These are phyloP conservation scores for Musa balbisiana DNA, from an alignment of 202 grass and related monocot genomes.

Conservation along the genomic window DNA sequence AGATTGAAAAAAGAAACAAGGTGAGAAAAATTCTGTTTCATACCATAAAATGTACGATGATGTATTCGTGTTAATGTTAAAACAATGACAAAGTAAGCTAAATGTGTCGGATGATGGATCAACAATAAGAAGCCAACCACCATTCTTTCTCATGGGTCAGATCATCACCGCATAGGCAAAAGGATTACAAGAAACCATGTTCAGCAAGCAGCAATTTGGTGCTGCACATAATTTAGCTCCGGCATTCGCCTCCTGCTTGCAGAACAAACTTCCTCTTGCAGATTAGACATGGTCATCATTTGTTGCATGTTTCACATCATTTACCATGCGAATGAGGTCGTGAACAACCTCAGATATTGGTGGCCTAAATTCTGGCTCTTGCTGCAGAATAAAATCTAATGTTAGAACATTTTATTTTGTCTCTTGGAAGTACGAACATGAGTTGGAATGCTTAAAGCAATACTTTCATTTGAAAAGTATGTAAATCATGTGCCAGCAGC, in stretches of 20 bases:
- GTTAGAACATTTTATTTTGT: neutral
- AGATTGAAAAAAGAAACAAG: no score
- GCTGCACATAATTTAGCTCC: neutral
- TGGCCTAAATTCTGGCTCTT: neutral
- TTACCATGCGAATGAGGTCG: neutral
- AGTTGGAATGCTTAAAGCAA: no score
- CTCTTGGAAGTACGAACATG: no score
- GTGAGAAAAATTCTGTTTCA: no score
- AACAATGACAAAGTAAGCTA: no score
- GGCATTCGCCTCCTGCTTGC: neutral
- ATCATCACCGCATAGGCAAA: neutral
- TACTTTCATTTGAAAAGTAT: no score
- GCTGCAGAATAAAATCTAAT: conserved; percentile 1
- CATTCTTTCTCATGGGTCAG: neutral
- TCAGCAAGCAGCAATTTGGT: neutral
- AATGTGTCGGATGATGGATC: neutral
- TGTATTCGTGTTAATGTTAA: no score
- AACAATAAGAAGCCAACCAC: neutral
- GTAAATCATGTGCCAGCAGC: no score
- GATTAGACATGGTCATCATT: neutral
- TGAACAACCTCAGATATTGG: conserved; percentile 4
- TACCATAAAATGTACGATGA: no score
- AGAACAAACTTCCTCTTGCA: neutral
- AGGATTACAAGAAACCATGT: neutral
- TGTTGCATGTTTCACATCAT: neutral